Evolutionary conservation across 2,329 filamentous ascomycete genomes (phyloP), one percentile per base, ranked within the genome.

Genomic region (Chrysoporthe cubensis): DNA sequence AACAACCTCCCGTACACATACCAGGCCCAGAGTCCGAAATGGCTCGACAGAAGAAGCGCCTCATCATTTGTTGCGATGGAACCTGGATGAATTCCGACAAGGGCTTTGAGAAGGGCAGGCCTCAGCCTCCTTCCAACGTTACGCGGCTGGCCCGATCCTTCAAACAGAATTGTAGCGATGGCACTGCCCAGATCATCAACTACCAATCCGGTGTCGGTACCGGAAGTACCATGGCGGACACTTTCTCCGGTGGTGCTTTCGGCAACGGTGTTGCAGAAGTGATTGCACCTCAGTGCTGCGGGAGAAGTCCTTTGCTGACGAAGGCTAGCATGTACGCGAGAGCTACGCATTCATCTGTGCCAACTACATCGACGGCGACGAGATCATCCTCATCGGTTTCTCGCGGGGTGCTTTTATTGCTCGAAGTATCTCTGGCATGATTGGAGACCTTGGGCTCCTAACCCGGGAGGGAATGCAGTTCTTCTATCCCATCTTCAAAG

Each of bases 171-270:
- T 85, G 83, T 72, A 78, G 74, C 44, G 84, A 88, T 73, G 84
- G 83, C 43, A 83, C 78, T 21, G 79, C 86, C 54, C 87, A 89
- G 74, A 83, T 89, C 71, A 84, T 89, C 66, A 85, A 83, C 72
- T 90, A 90, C 73, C 85, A 88, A 73, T 85, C 85, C 9, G 87
- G 87, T 26, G 85, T 89, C 40, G 87, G 87, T 18, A 86, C 85
- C 3, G 83, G 82, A 1, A 81, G 81, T 70, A 82, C 81, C 57
- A 71, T 80, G 42, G 65, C 86, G n/a, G 84, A 87, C 66, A 79
- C 79, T 57, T 70, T 88, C 18, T 81, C 82, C 0, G 85, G 86
- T 6, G 86, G 86, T 56, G 83, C 84, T 2, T 86, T 88, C 72
- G 85, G 86, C 2, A 75, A 80, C 18, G 85, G 86, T 1, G 82